phyloP scores from a whole-genome alignment of 2,329 filamentous ascomycete genomes.

The Aspergillus versicolor region DNA sequence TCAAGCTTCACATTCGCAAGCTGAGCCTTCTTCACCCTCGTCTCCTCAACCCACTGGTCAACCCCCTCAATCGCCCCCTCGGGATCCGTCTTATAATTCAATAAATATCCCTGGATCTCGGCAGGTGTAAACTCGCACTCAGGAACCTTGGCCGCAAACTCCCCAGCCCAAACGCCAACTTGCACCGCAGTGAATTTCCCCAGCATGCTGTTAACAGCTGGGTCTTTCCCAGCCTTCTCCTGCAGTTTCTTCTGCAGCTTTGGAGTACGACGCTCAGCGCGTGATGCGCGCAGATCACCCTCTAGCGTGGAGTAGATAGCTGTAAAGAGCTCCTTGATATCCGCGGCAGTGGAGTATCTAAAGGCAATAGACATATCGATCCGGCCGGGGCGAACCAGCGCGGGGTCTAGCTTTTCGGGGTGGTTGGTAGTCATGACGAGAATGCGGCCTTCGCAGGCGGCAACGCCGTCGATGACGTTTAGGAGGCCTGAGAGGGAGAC shows the following conservation, averaged over 20 bases:
- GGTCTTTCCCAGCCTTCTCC: background rate
- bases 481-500: constrained; percentile 68
- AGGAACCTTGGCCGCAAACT: constrained; percentile 35
- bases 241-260: background rate
- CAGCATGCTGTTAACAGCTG: background rate
- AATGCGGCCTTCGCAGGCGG: constrained; percentile 67
- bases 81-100: constrained; percentile 36
- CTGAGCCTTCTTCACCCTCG: constrained; percentile 26
- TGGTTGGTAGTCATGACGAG: constrained; percentile 74
- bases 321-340: constrained; percentile 41
- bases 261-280: background rate
- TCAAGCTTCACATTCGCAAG: constrained; percentile 11
- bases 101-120: constrained; percentile 43
- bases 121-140: constrained; percentile 38
- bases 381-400: constrained; percentile 64
- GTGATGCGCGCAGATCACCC: constrained; percentile 23
- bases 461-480: constrained; percentile 70
- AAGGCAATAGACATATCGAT: constrained; percentile 66
- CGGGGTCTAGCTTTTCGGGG: constrained; percentile 63
- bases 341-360: constrained; percentile 35
- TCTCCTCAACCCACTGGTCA: constrained; percentile 28
- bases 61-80: constrained; percentile 31
- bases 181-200: constrained; percentile 15
- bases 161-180: constrained; percentile 24
- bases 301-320: constrained; percentile 38